phyloP scores from a whole-genome alignment of 331 rosid species.

The Acacia concinna region DNA sequence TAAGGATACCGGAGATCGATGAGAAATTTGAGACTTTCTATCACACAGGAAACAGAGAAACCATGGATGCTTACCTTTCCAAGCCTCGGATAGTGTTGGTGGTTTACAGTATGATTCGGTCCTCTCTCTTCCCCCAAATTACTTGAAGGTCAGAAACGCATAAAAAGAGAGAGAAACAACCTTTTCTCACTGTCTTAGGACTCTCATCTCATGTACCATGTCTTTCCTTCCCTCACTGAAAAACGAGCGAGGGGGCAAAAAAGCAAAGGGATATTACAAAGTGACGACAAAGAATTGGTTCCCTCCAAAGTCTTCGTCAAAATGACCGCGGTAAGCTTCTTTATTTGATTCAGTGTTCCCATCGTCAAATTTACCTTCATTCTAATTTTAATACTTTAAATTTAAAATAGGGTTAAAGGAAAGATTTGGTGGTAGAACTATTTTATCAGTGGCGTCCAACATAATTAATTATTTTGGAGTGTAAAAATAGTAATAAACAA shows the following conservation, averaged over 20 bases:
- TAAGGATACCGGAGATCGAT: slow-evolving; percentile 40
- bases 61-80: slow-evolving; percentile 48
- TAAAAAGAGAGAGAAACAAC: slow-evolving; percentile 16
- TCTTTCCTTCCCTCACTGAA: neutral
- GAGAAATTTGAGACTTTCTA: neutral
- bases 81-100: neutral
- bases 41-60: slow-evolving; percentile 29
- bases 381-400: too few species aligned
- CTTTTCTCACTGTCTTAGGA: neutral
- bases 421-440: too few species aligned
- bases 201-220: neutral
- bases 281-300: neutral
- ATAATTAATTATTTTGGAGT: too few species aligned
- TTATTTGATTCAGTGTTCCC: too few species aligned
- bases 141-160: slow-evolving; percentile 10
- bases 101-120: neutral
- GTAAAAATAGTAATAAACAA: too few species aligned
- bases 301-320: neutral
- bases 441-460: too few species aligned
- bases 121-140: neutral
- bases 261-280: neutral
- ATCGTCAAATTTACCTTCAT: too few species aligned
- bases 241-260: neutral
- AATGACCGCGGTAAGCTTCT: neutral
- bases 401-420: too few species aligned